phyloP scores from a whole-genome alignment of 129 eudicot species.

The Lactuca saligna region DNA sequence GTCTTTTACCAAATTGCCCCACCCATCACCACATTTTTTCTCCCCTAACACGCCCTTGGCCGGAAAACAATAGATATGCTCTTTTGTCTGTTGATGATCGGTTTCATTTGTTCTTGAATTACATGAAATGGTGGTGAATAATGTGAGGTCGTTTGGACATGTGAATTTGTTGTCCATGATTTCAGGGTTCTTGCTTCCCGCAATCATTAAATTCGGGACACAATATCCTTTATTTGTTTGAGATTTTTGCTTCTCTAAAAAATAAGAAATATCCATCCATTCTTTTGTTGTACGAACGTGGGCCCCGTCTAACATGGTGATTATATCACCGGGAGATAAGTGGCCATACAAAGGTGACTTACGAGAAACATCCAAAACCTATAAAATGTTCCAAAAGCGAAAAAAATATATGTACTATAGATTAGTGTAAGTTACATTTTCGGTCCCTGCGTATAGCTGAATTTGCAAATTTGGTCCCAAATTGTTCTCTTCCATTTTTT shows the following conservation, averaged over 20 bases:
- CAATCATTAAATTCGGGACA: conserved; percentile 53
- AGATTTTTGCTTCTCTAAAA: conserved; percentile 39
- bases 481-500: too few species aligned
- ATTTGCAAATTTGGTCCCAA: too few species aligned
- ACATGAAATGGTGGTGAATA: conserved; percentile 62
- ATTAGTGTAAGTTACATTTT: too few species aligned
- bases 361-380: conserved; percentile 71
- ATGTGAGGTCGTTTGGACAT: conserved; percentile 62
- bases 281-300: conserved; percentile 48
- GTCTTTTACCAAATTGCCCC: conserved; percentile 34
- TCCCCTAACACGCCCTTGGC: conserved; percentile 63
- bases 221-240: conserved; percentile 63
- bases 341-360: conserved; percentile 61
- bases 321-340: conserved; percentile 67
- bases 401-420: too few species aligned
- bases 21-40: conserved; percentile 62
- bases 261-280: conserved; percentile 52
- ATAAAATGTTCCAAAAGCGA: conserved; percentile 1
- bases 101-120: conserved; percentile 31
- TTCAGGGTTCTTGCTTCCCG: conserved; percentile 40
- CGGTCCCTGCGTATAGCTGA: too few species aligned
- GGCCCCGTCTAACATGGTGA: conserved; percentile 59
- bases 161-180: conserved; percentile 38
- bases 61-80: conserved; percentile 48
- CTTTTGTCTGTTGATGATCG: conserved; percentile 32